phyloP scores from a whole-genome alignment of 129 eudicot species.

The Chrysanthemum seticuspe region DNA sequence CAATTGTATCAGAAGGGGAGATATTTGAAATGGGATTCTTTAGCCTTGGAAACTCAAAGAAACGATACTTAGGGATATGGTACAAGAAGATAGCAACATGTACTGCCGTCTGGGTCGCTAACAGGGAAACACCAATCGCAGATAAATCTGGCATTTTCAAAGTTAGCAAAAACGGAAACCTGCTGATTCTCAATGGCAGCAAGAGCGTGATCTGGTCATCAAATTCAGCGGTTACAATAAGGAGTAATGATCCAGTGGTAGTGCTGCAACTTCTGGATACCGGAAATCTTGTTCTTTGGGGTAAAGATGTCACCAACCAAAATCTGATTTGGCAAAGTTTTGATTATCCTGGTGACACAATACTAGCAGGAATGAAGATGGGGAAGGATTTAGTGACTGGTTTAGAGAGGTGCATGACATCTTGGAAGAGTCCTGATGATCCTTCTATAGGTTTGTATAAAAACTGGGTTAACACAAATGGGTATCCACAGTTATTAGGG shows the following conservation, averaged over 20 bases:
- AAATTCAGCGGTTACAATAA: neutral
- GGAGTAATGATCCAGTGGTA: slow-evolving; percentile 5
- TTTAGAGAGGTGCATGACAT: slow-evolving; percentile 11
- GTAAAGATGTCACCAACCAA: neutral
- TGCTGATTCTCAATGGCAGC: slow-evolving; percentile 9
- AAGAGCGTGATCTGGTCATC: slow-evolving; percentile 21
- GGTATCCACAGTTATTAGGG: slow-evolving; percentile 29
- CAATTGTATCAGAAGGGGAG: neutral
- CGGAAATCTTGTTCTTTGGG: slow-evolving; percentile 19
- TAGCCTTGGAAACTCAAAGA: slow-evolving; percentile 4
- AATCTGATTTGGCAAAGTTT: slow-evolving; percentile 24
- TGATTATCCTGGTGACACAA: slow-evolving; percentile 25
- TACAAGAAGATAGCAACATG: slow-evolving; percentile 20
- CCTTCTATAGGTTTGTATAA: slow-evolving; percentile 27
- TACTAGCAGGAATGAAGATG: slow-evolving; percentile 28
- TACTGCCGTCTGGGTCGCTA: slow-evolving; percentile 25
- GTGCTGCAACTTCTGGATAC: slow-evolving; percentile 14
- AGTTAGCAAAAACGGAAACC: slow-evolving; percentile 2
- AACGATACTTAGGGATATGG: slow-evolving; percentile 31
- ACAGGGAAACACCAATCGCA: slow-evolving; percentile 9
- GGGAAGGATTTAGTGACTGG: slow-evolving; percentile 36
- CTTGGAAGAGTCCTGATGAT: slow-evolving; percentile 31
- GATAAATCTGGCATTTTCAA: slow-evolving; percentile 6
- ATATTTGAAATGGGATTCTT: slow-evolving; percentile 25
- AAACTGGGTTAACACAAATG: slow-evolving; percentile 12